Base-by-base conservation (phyloP, 2,329 filamentous ascomycete genomes). In the Beauveria sp. region DNA sequence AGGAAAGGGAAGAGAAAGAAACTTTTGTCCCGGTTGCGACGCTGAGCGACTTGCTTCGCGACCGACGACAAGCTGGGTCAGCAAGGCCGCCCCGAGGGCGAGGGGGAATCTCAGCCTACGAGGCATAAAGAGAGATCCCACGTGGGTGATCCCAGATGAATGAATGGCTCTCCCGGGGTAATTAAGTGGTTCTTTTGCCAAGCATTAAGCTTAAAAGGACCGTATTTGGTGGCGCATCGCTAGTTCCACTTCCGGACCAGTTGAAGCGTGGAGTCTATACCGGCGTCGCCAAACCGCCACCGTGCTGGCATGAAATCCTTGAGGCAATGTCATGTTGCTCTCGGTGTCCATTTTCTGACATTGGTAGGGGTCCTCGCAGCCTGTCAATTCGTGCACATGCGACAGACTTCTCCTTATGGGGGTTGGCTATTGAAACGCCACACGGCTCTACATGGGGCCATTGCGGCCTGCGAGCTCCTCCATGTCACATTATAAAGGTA, bases 341-440 rank as follows among this genome's bases (percentile, higher is more conserved):
- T 59, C 57, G 57, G 57, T 59, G 57, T 59, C 57, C 47, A 34
- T 51, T 52, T 51, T 50, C 14, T 52, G 47, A 59, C 40, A 52
- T 8, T 34, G 38, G 24, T 22, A 43, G 47, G 45, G 46, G 28
- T 26, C 14, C 9, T 59, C 9, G 22, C 18, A 52, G 49, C 57
- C 57, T 52, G 47, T 51, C 46, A 46, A 34, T n/a, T 52, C 47
- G 56, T 28, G 57, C 57, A 59, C 57, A 59, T 59, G 57, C 57
- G 57, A 59, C 57, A 42, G 40, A 45, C 46, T 59, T 40, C 57
- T 59, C 45, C 8, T 59, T 59, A 52, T 52, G 57, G 57, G 38
- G 38, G 18, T 52, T 50, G 22, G 57, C 47, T 59, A 59, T 59
- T 52, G 57, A 49, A 51, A 45, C 57, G 47, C 57, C 57, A 59